Evolutionary conservation across 2,329 filamentous ascomycete species (phyloP), one percentile per base, ranked within the genome.

Genomic region (Ceratocystis cubensis): DNA sequence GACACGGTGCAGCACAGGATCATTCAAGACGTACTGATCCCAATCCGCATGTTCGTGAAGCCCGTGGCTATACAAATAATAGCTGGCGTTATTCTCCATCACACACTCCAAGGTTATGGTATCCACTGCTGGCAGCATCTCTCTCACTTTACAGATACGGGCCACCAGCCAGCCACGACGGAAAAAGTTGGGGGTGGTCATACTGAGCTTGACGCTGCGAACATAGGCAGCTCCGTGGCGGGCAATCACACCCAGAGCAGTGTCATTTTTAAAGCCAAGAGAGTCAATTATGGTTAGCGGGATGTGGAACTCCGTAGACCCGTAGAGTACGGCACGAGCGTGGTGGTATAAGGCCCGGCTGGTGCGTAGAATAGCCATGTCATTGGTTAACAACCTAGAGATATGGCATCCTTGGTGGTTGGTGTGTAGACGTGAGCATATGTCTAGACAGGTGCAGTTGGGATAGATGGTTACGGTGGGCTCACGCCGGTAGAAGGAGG

Each of bases 231-330:
- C n/a, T 5, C 45, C 46, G 41, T 48, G 53, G 2, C 67, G 65
- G 64, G n/a, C 53, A 56, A 2, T 57, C 37, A 3, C 61, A 46
- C 15, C 41, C 45, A 5, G 13, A 33, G 10, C 68, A 17, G 50
- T 5, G 30, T 8, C 30, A 20, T 61, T 37, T 20, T 5, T 71
- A 63, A 5, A 48, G 28, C 1, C 56, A 67, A 8, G 73, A 63
- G 13, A 66, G 62, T 4, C 66, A 41, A 7, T 73, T 50, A 44
- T 72, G 64, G 2, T 67, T 62, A 46, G 69, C 48, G 74, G 72
- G 68, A 83, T 82, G 1, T 74, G 69, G 67, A 83, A 83, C 0
- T 64, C 74, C 63, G 83, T 83, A 33, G 76, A 73, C 2, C 78
- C 77, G 66, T 80, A 83, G 0, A 83, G 73, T 3, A 82, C 71